Percentiles rank a stretch among this genome's conserved stretches.
These are phyloP conservation scores for Agaricales sp. DNA, from an alignment of 1,284 basidiomycete species.

Conservation along the genomic window DNA sequence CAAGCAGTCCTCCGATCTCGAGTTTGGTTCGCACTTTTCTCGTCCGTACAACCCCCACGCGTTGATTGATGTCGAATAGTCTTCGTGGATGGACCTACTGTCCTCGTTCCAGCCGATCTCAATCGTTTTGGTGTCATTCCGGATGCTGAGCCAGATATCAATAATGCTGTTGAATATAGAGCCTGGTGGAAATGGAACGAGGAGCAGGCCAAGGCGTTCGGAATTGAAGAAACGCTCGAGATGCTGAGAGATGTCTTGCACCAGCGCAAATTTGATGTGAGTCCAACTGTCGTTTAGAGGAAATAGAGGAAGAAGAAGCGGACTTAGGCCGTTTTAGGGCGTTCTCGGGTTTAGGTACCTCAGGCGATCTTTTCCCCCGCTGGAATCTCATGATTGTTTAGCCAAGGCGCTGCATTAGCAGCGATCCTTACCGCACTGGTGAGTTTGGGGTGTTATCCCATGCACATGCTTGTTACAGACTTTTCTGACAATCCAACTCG, in stretches of 20 bases:
- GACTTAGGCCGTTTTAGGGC: slow-evolving; percentile 43
- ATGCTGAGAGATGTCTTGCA: neutral
- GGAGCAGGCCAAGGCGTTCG: slow-evolving; percentile 40
- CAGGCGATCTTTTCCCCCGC: neutral
- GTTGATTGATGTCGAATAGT: slow-evolving; percentile 32
- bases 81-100: slow-evolving; percentile 71
- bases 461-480: neutral
- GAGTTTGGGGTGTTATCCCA: slow-evolving; percentile 15
- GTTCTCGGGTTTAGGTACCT: slow-evolving; percentile 72
- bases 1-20: slow-evolving; percentile 60
- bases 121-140: slow-evolving; percentile 44
- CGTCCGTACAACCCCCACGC: neutral
- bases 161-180: slow-evolving; percentile 60
- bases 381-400: slow-evolving; percentile 17
- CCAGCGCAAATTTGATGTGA: neutral
- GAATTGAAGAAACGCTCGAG: slow-evolving; percentile 46
- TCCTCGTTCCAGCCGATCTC: slow-evolving; percentile 66
- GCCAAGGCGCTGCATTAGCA: slow-evolving; percentile 79
- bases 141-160: slow-evolving; percentile 31
- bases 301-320: slow-evolving; percentile 31
- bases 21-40: slow-evolving; percentile 40
- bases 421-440: slow-evolving; percentile 67
- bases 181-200: slow-evolving; percentile 57
- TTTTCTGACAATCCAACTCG: slow-evolving; percentile 2
- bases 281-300: neutral